Conservation (phyloP, 768 basidiomycete genomes). For the Amanita rubescens region DNA sequence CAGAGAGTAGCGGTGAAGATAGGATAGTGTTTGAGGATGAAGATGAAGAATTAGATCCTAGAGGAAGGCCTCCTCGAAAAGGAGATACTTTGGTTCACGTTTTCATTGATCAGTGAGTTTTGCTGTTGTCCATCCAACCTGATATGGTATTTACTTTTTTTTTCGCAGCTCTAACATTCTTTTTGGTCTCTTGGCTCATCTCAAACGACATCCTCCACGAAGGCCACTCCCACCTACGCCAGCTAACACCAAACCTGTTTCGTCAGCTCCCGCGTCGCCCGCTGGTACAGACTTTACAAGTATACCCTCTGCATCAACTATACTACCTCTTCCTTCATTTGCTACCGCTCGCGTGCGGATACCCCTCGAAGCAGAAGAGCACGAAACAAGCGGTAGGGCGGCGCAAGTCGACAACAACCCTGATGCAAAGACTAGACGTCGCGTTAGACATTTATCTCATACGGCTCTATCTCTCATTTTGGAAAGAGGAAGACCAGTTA, state of each 20-base stretch:
- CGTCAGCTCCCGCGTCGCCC: neutral
- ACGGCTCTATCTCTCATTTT: conserved; percentile 70
- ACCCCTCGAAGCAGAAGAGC: conserved; percentile 8
- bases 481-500: conserved; percentile 73
- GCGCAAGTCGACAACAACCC: conserved; percentile 11
- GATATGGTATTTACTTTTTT: conserved; percentile 6
- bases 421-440: conserved; percentile 2
- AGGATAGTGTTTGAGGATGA: conserved; percentile 14
- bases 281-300: conserved; percentile 4
- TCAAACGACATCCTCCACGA: conserved; percentile 42
- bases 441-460: conserved; percentile 55
- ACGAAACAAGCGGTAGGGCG: conserved; percentile 1
- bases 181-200: conserved; percentile 68
- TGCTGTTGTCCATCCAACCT: conserved; percentile 6
- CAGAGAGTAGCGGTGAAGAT: conserved; percentile 1
- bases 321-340: conserved; percentile 33
- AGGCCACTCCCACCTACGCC: conserved; percentile 18
- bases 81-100: conserved; percentile 32
- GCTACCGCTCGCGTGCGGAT: conserved; percentile 21
- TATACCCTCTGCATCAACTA: conserved; percentile 10
- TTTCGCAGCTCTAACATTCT: conserved; percentile 76
- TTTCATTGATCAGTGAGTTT: conserved; percentile 55
- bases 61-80: conserved; percentile 23
- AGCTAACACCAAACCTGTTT: neutral
- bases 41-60: conserved; percentile 27